Conservation (phyloP, 176 grass and related monocot genomes). For the Phoenix roebelenii region DNA sequence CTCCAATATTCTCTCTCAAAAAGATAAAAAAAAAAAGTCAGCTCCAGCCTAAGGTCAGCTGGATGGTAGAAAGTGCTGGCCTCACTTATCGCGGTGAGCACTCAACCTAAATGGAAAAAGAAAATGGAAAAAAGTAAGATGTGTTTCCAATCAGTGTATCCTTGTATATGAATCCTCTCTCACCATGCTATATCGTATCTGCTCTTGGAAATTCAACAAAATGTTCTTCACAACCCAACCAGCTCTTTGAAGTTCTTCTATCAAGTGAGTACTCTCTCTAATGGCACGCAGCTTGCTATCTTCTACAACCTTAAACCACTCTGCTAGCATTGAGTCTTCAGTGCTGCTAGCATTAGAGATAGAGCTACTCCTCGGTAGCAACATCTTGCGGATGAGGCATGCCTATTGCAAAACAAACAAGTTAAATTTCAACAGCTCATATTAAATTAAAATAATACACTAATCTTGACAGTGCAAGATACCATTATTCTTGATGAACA, state of each 20-base stretch:
- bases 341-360: too few relatives aligned
- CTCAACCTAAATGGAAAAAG: too few relatives aligned
- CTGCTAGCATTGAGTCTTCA: neutral
- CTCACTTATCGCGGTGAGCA: too few relatives aligned
- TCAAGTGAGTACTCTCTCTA: neutral
- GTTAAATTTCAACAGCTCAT: too few relatives aligned
- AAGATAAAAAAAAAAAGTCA: too few relatives aligned
- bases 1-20: too few relatives aligned
- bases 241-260: neutral
- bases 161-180: neutral
- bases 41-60: too few relatives aligned
- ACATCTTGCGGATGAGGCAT: neutral
- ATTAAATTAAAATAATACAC: too few relatives aligned
- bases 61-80: too few relatives aligned
- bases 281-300: neutral
- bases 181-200: neutral
- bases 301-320: neutral
- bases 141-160: neutral
- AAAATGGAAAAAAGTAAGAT: too few relatives aligned
- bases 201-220: constrained; percentile 5
- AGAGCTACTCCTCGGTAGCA: neutral
- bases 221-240: constrained; percentile 7
- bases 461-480: too few relatives aligned
- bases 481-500: too few relatives aligned
- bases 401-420: neutral